A percentile compares a stretch with the other conserved stretches of the same genome.
Conservation (phyloP, 495 filamentous ascomycete species). For the Lindgomyces ingoldianus region DNA sequence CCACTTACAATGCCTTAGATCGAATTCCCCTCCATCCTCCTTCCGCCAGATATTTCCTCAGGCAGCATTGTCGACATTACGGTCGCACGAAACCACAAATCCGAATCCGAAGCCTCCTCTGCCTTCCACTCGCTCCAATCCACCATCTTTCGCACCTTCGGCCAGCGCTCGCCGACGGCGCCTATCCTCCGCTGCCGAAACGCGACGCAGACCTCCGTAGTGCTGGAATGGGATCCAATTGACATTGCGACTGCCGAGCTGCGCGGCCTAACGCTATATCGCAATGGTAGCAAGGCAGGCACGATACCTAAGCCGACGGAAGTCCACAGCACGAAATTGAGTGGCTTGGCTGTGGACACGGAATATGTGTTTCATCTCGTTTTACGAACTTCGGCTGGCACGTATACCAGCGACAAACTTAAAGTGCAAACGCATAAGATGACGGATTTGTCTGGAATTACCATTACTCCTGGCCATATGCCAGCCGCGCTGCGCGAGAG, state of each 20-base stretch:
- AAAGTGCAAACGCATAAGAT: constrained; percentile 94
- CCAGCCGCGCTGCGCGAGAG: constrained; percentile 72
- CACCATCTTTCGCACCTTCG: constrained; percentile 82
- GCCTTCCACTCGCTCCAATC: constrained; percentile 83
- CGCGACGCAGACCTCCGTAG: constrained; percentile 93
- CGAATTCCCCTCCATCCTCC: constrained; percentile 96
- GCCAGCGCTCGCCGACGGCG: constrained; percentile 71
- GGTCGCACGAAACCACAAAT: constrained; percentile 79
- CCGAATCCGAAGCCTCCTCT: constrained; percentile 70
- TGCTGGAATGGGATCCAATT: constrained; percentile 98
- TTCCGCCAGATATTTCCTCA: constrained; percentile 89
- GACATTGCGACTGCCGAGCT: constrained; percentile 88
- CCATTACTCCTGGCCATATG: constrained; percentile 87
- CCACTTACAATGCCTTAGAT: constrained; percentile 59
- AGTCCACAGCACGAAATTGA: constrained; percentile 93
- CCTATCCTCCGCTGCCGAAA: constrained; percentile 89
- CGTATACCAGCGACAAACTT: constrained; percentile 78
- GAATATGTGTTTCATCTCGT: constrained; percentile 95
- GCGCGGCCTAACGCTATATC: constrained; percentile 82
- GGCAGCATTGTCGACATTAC: constrained; percentile 98
- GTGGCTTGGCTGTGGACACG: constrained; percentile 90
- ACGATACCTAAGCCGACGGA: constrained; percentile 83
- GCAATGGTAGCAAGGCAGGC: constrained; percentile 94
- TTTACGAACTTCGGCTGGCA: constrained; percentile 86
- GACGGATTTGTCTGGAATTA: constrained; percentile 96